Conservation (phyloP, 345 rosid genomes). For the Capsella bursapastoris region DNA sequence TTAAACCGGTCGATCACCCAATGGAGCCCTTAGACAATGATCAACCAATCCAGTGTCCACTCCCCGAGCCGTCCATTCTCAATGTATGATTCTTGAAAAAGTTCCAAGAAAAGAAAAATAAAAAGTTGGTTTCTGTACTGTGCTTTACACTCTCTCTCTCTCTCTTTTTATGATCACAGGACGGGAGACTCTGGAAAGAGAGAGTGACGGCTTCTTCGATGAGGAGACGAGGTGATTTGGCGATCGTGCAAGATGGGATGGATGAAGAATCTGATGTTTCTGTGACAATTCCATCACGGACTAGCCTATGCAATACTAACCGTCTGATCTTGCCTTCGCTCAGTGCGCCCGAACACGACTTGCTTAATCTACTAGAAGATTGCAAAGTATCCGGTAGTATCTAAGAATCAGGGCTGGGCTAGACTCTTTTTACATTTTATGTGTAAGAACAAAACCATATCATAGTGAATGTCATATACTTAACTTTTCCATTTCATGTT, state of each 20-base stretch:
- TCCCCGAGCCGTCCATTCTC: constrained; percentile 89
- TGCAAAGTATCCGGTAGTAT: constrained; percentile 64
- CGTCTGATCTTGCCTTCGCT: constrained; percentile 72
- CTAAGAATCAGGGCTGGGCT: constrained; percentile 37
- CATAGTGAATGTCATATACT: constrained; percentile 19
- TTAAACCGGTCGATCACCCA: constrained; percentile 94
- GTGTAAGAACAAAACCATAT: constrained; percentile 30
- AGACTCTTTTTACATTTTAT: constrained; percentile 13
- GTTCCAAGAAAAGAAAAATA: neutral
- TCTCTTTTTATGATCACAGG: constrained; percentile 50
- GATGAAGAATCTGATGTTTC: constrained; percentile 49
- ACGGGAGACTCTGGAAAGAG: constrained; percentile 91
- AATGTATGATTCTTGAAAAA: constrained; percentile 58
- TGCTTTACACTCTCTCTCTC: neutral
- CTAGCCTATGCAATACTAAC: constrained; percentile 38
- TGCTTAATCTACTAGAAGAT: constrained; percentile 79
- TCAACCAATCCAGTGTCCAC: constrained; percentile 83
- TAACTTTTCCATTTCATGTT: neutral
- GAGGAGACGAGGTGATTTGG: constrained; percentile 70
- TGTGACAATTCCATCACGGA: constrained; percentile 45
- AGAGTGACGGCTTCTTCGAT: constrained; percentile 68
- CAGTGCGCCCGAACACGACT: constrained; percentile 82
- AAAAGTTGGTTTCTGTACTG: neutral
- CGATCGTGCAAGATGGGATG: constrained; percentile 61
- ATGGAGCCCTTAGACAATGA: constrained; percentile 77